These are phyloP conservation scores for Ophiosphaerella korrae DNA, from an alignment of 2,329 filamentous ascomycete species.

Conservation along the genomic window DNA sequence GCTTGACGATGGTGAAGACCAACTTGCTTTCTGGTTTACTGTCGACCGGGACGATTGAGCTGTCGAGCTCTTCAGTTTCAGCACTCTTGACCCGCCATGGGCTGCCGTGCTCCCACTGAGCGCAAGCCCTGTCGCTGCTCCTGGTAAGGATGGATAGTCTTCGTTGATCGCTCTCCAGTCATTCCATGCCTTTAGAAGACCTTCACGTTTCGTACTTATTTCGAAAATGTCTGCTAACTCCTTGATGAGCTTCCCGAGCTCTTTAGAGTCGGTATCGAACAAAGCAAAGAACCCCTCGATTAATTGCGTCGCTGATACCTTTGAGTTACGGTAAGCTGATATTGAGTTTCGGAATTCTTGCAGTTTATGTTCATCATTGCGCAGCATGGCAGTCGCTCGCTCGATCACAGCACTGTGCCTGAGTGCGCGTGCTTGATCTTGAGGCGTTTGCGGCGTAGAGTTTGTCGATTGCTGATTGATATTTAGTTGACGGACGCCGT, in stretches of 20 bases:
- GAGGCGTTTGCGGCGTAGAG: constrained; percentile 58
- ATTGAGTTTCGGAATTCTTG: constrained; percentile 78
- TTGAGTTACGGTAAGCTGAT: constrained; percentile 74
- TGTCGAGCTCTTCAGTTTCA: constrained; percentile 72
- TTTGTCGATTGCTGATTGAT: constrained; percentile 40
- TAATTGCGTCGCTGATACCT: constrained; percentile 74
- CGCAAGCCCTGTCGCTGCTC: constrained; percentile 56
- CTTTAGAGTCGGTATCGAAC: constrained; percentile 79
- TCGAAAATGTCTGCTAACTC: constrained; percentile 95
- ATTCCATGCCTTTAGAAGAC: constrained; percentile 83
- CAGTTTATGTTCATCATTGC: constrained; percentile 76
- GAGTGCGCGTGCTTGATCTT: constrained; percentile 79
- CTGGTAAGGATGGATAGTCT: constrained; percentile 88
- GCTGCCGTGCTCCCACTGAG: constrained; percentile 51
- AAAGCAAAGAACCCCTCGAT: constrained; percentile 87
- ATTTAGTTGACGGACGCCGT: constrained; percentile 23
- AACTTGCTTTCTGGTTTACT: constrained; percentile 62
- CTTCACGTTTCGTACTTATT: constrained; percentile 73
- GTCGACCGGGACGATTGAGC: constrained; percentile 68
- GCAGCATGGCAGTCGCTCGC: constrained; percentile 79
- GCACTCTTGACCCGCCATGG: constrained; percentile 63
- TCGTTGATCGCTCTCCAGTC: constrained; percentile 96
- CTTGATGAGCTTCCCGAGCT: constrained; percentile 85
- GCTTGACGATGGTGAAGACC: constrained; percentile 54
- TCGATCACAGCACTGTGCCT: constrained; percentile 86